Conservation (phyloP, 345 rosid species). For the Arabidopsis arenosa region DNA sequence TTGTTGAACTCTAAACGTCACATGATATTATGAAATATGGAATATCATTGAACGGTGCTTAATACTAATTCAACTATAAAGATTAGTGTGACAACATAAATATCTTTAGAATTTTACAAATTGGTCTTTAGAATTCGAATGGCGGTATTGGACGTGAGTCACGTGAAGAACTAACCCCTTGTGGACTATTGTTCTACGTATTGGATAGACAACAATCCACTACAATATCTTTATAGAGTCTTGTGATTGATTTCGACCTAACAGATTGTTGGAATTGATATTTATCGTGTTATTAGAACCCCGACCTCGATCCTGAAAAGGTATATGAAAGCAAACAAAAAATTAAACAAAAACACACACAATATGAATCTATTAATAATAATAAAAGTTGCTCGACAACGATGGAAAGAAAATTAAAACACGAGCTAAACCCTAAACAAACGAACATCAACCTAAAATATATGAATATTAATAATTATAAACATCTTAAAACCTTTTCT, state of each 20-base stretch:
- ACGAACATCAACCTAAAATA: neutral
- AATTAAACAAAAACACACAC: neutral
- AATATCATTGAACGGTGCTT: neutral
- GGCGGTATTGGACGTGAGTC: neutral
- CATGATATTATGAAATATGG: neutral
- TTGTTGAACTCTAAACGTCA: constrained; percentile 34
- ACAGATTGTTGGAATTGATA: neutral
- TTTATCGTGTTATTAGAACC: neutral
- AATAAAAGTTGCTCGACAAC: neutral
- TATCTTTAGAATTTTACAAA: neutral
- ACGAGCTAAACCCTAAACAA: neutral
- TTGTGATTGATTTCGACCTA: neutral
- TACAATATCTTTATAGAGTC: neutral
- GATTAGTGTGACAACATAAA: neutral
- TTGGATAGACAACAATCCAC: too few relatives aligned
- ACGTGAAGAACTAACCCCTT: neutral
- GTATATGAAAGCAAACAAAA: neutral
- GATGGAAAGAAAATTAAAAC: neutral
- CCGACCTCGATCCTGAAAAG: neutral
- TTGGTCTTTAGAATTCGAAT: neutral
- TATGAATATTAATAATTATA: neutral
- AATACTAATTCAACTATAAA: constrained; percentile 1
- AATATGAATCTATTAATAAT: neutral
- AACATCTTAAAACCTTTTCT: neutral
- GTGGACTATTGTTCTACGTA: neutral